Percentiles rank a stretch among this genome's conserved stretches.
phyloP scores from a whole-genome alignment of 2,329 filamentous ascomycete genomes.

The Calcarisporium arbuscula region DNA sequence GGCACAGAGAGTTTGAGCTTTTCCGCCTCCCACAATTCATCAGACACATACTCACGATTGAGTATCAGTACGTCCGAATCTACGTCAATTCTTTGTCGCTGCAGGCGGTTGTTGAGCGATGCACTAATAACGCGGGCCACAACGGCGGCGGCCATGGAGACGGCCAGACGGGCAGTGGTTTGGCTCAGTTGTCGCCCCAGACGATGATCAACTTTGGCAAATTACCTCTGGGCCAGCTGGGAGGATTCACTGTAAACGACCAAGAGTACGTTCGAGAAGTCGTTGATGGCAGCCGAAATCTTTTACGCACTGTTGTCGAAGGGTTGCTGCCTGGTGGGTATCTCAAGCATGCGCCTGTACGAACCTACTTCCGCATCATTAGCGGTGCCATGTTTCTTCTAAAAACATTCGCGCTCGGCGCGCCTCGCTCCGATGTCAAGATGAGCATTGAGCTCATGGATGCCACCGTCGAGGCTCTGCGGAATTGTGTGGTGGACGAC shows the following conservation, averaged over 20 bases:
- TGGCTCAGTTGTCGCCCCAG: slow-evolving; percentile 51
- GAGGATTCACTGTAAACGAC: slow-evolving; percentile 58
- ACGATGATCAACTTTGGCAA: slow-evolving; percentile 60
- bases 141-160: slow-evolving; percentile 33
- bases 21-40: slow-evolving; percentile 62
- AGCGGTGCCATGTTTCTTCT: slow-evolving; percentile 79
- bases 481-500: slow-evolving; percentile 76
- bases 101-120: slow-evolving; percentile 91
- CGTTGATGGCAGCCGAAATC: slow-evolving; percentile 68
- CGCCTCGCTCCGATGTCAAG: slow-evolving; percentile 70
- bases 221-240: slow-evolving; percentile 56
- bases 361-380: slow-evolving; percentile 82
- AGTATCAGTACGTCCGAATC: slow-evolving; percentile 91
- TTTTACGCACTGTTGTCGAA: slow-evolving; percentile 72
- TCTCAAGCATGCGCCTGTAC: slow-evolving; percentile 74
- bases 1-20: slow-evolving; percentile 77
- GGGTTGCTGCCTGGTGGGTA: slow-evolving; percentile 68
- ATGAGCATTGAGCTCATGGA: slow-evolving; percentile 71
- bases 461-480: slow-evolving; percentile 64
- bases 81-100: slow-evolving; percentile 92
- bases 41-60: slow-evolving; percentile 77
- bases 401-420: slow-evolving; percentile 77
- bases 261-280: slow-evolving; percentile 72
- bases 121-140: slow-evolving; percentile 67
- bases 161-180: slow-evolving; percentile 23